phyloP scores from a whole-genome alignment of 495 filamentous ascomycete genomes.

The Xylaria scruposa region DNA sequence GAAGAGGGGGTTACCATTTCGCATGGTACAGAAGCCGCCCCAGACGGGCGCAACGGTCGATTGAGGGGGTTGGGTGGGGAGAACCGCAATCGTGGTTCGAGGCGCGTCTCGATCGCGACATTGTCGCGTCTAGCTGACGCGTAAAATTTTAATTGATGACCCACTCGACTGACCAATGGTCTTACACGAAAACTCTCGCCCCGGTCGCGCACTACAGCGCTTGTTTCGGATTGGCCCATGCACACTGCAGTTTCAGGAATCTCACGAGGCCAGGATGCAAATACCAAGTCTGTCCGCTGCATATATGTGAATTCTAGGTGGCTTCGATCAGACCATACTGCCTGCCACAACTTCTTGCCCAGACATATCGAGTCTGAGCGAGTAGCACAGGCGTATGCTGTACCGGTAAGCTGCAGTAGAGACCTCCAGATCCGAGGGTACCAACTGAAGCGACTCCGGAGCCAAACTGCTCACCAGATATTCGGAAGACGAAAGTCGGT shows the following conservation, averaged over 20 bases:
- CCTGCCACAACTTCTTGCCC: not conserved
- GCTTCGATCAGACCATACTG: constrained; percentile 6
- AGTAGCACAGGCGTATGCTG: not conserved
- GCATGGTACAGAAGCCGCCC: not conserved
- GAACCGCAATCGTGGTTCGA: not conserved
- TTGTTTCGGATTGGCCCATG: not conserved
- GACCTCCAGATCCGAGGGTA: not conserved
- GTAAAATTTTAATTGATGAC: constrained; percentile 23
- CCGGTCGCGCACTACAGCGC: not conserved
- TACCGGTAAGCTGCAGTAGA: not conserved
- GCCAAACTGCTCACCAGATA: not conserved
- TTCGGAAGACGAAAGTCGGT: not conserved
- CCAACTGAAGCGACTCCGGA: not conserved
- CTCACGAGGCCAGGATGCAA: not conserved
- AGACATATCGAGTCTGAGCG: not conserved
- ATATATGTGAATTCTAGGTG: not conserved
- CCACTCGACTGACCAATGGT: constrained; percentile 11
- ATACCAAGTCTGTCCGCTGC: not conserved
- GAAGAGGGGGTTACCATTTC: not conserved
- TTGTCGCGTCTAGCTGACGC: constrained; percentile 22
- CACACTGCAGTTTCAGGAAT: constrained; percentile 11
- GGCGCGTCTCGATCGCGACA: constrained; percentile 22
- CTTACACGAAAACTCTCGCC: constrained; percentile 10
- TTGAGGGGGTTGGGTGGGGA: constrained; percentile 12
- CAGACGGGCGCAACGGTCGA: not conserved